Percentiles rank a stretch among this genome's conserved stretches.
These are phyloP conservation scores for Cardamine chenopodiifolia DNA, from an alignment of 345 rosid genomes.

Conservation along the genomic window DNA sequence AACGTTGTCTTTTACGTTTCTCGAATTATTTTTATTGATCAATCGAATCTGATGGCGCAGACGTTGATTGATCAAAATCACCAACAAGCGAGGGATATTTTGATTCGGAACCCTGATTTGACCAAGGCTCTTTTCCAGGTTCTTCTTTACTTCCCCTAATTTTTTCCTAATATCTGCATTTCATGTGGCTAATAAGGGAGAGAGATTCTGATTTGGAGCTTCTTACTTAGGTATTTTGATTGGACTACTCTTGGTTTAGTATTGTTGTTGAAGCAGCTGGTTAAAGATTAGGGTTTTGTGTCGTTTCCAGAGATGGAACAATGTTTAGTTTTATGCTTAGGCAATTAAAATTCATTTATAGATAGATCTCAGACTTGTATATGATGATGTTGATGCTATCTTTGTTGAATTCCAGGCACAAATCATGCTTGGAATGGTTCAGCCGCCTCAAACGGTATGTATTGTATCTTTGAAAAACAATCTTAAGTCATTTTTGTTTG, in stretches of 20 bases:
- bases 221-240: not conserved
- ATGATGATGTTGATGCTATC: slow-evolving; percentile 9
- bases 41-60: slow-evolving; percentile 41
- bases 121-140: slow-evolving; percentile 98
- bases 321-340: slow-evolving; percentile 14
- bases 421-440: slow-evolving; percentile 99
- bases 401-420: slow-evolving; percentile 65
- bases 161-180: not conserved
- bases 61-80: slow-evolving; percentile 89
- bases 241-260: not conserved
- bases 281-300: slow-evolving; percentile 33
- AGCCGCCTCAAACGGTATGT: slow-evolving; percentile 84
- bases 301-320: slow-evolving; percentile 1
- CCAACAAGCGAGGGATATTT: slow-evolving; percentile 80
- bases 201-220: not conserved
- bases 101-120: slow-evolving; percentile 80
- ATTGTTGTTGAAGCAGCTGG: slow-evolving; percentile 8
- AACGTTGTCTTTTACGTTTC: not conserved
- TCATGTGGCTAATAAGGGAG: not conserved
- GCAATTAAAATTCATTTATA: not conserved
- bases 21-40: not conserved
- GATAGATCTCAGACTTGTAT: not conserved
- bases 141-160: not conserved
- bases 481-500: not conserved
- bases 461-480: slow-evolving; percentile 21